phyloP scores from a whole-genome alignment of 1,139 yeast species.

The Meyerozyma smithsonii region DNA sequence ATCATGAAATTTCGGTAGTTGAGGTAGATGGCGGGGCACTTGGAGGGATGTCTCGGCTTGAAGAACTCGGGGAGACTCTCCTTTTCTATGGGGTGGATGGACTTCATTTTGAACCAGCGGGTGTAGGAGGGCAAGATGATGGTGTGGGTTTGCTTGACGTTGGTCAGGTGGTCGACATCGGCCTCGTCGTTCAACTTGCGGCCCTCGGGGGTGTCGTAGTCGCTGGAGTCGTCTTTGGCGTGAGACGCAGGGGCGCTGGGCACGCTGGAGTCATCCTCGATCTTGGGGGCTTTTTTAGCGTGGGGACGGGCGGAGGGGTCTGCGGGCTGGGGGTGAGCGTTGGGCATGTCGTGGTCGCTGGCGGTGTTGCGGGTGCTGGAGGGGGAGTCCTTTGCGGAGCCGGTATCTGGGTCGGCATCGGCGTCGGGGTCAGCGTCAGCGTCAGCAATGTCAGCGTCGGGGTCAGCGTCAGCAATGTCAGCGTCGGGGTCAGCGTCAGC shows the following conservation, averaged over 20 bases:
- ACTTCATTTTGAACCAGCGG: slow-evolving; percentile 78
- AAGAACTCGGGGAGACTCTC: slow-evolving; percentile 92
- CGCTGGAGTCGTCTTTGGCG: slow-evolving; percentile 1
- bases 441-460: not conserved
- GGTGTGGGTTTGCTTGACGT: slow-evolving; percentile 67
- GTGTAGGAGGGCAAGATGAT: slow-evolving; percentile 93
- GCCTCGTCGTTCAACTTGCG: slow-evolving; percentile 7
- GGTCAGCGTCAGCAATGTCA: not conserved
- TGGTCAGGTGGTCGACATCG: slow-evolving; percentile 5
- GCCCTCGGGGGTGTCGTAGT: slow-evolving; percentile 1
- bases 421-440: not conserved
- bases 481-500: not conserved
- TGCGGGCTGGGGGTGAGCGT: not conserved
- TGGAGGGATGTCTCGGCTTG: slow-evolving; percentile 66
- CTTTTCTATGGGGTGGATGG: slow-evolving; percentile 57
- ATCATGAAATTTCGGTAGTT: slow-evolving; percentile 93
- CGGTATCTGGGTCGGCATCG: not conserved
- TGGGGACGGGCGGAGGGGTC: not conserved
- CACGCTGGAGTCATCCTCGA: not conserved
- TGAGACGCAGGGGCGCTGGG: slow-evolving; percentile 1
- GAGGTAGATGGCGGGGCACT: slow-evolving; percentile 82
- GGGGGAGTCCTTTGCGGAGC: not conserved
- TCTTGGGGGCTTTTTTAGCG: not conserved
- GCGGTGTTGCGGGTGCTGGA: not conserved
- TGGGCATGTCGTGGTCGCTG: not conserved